Evolutionary conservation across 331 rosid genomes (phyloP), one percentile per base, ranked within the genome.

Genomic region (Acacia concinna): DNA sequence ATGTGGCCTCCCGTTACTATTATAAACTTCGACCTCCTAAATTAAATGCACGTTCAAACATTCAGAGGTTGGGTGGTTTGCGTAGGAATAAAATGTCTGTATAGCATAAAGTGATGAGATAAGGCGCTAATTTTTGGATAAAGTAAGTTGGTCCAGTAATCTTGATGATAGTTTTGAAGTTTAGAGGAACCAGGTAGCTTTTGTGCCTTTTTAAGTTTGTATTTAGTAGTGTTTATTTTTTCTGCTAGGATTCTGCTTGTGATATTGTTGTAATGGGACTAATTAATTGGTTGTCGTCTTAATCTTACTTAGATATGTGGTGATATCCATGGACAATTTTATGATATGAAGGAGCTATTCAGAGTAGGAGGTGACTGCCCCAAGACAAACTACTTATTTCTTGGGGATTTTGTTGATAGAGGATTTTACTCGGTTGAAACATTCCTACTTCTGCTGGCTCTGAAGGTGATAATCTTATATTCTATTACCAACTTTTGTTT

Each of bases 331-430:
- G 98, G 99, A 64, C 99, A 96, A 79, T 96, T 96, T 85, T 96
- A 96, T 77, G 99, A 96, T 80, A 89, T 93, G 99, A 96, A 93
- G 78, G 99, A 96, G 92, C 99, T 96, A 84, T 96, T 96, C 89
- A 96, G 87, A 90, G 99, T 96, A 9, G 99, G 99, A 85, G 97
- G 97, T 23, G 99, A 96, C 81, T 96, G 99, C 86, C 99, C 98
- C 14, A 89, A 93, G 86, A 96, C 97, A 8, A 96, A 96, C 81
- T 96, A 96, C 86, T 82, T 96, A 70, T 96, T 96, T 86, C 99
- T 96, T 73, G 99, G 99, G 73, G 99, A 96, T 88, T 96, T 96
- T 80, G 98, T 96, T 66, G 98, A 96, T 75, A 91, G 99, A 89
- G 99, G 99, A 43, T 93, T 87, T 82, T 93, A 93, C 81, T 96